Evolutionary conservation across 176 grass and related monocot species (phyloP).

Genomic region (Paspalum vaginatum): DNA sequence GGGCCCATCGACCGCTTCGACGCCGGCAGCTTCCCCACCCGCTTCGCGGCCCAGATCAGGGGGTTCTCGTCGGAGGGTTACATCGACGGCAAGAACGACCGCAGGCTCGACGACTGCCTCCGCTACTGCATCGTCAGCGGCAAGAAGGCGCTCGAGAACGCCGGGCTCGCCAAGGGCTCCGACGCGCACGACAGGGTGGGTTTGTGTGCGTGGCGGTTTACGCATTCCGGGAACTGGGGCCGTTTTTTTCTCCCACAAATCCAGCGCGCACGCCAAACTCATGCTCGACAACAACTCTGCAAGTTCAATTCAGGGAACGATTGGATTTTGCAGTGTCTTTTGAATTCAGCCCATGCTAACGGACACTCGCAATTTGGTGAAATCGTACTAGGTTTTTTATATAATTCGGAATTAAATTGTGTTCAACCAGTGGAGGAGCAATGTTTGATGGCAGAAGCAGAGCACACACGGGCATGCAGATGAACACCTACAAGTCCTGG

Average conservation of each 20-base stretch:
- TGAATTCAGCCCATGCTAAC: not conserved
- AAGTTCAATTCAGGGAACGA: not conserved
- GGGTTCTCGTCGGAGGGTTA: conserved; percentile 85
- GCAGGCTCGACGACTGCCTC: conserved; percentile 77
- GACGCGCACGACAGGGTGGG: conserved; percentile 48
- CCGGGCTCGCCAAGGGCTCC: conserved; percentile 52
- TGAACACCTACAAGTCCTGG: not conserved
- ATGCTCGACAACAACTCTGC: not conserved
- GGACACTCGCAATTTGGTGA: not conserved
- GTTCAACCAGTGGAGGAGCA: not conserved
- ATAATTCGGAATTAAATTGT: not conserved
- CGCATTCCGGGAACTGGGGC: no score
- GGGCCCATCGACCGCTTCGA: conserved; percentile 86
- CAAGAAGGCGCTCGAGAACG: conserved; percentile 82
- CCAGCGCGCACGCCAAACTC: no score
- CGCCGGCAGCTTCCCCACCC: conserved; percentile 78
- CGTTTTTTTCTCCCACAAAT: no score
- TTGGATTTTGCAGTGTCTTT: not conserved
- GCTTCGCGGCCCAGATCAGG: conserved; percentile 89
- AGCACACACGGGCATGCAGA: not conserved
- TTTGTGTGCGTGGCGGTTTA: not conserved
- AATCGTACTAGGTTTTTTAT: no score
- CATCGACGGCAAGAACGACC: conserved; percentile 88
- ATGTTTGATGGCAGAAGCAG: not conserved
- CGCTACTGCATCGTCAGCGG: conserved; percentile 92